Evolutionary conservation across 2,329 filamentous ascomycete genomes (phyloP), one percentile per base, ranked within the genome.

Genomic region (Fusarium gaditjirri): DNA sequence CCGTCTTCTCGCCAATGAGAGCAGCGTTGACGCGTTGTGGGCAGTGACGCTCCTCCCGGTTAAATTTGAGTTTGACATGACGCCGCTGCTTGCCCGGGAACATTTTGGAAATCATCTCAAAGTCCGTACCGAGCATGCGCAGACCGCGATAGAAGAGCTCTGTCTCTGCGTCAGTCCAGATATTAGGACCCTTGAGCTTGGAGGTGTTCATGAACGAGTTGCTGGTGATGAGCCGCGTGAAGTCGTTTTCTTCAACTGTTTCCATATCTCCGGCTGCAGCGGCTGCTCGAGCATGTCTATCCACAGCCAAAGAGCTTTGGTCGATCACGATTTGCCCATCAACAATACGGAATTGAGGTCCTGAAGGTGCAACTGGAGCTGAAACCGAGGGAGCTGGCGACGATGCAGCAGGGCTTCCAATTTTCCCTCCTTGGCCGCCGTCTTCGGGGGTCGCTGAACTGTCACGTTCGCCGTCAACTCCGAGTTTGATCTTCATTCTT

Each of bases 21-120:
- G 89, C 89, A 39, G 86, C 85, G 68, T 89, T 90, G 73, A 97
- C 86, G 69, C 88, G 87, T 6, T 83, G 81, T 0, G 92, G 90
- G 70, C 91, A 87, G 58, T 89, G 84, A 38, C 89, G 86, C 81
- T 96, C 93, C 81, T 96, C 94, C 68, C 91, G 90, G 76, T 91
- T 93, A 82, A 94, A 96, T 79, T 96, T 96, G 72, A 92, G 87
- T 83, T 95, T 95, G 82, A 96, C 87, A 79, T 93, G 90, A 36
- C 91, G 88, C 23, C 94, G 87, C 66, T 88, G 92, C 77, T 92
- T 90, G 70, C 88, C 87, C 2, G 90, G 88, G 77, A 97, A 95
- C 87, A 94, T 90, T 75, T 89, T 89, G 65, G 89, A 87, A 75
- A 97, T 94, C 82, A 93, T 93, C 79, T 91, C 88, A 78, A 96